Conservation (phyloP, 2,329 filamentous ascomycete species). For the Blumeriella jaapii region DNA sequence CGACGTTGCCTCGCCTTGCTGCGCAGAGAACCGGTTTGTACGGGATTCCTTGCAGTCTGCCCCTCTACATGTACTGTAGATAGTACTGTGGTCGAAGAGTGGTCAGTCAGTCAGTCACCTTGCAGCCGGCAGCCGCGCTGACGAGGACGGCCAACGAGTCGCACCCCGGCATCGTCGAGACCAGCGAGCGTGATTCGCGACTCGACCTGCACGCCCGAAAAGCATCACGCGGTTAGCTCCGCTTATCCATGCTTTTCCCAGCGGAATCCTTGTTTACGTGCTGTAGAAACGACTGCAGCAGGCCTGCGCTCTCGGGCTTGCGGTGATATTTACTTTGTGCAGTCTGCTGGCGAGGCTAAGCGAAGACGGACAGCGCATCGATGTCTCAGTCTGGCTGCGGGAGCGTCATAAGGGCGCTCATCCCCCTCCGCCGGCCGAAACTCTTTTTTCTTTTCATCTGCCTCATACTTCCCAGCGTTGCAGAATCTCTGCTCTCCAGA, state of each 20-base stretch:
- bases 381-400: slow-evolving; percentile 19
- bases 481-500: slow-evolving; percentile 12
- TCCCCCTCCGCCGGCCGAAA: slow-evolving; percentile 11
- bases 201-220: slow-evolving; percentile 12
- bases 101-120: too few relatives aligned
- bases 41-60: too few relatives aligned
- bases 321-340: slow-evolving; percentile 9
- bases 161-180: slow-evolving; percentile 1
- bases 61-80: too few relatives aligned
- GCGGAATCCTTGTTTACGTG: slow-evolving; percentile 10
- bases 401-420: slow-evolving; percentile 21
- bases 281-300: slow-evolving; percentile 6
- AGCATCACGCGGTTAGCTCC: slow-evolving; percentile 12
- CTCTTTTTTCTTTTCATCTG: slow-evolving; percentile 11
- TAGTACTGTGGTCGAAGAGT: too few relatives aligned
- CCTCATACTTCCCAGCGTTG: slow-evolving; percentile 11
- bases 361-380: slow-evolving; percentile 23
- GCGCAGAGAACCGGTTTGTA: too few relatives aligned
- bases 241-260: slow-evolving; percentile 8
- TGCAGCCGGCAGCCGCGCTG: too few relatives aligned
- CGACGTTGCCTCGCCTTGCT: too few relatives aligned
- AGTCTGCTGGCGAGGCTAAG: slow-evolving; percentile 12
- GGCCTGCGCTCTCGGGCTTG: slow-evolving; percentile 10
- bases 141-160: too few relatives aligned
- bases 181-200: slow-evolving; percentile 11